These are phyloP conservation scores for Teunomyces barrocoloradensis DNA, from an alignment of 805 yeast species.

Conservation along the genomic window DNA sequence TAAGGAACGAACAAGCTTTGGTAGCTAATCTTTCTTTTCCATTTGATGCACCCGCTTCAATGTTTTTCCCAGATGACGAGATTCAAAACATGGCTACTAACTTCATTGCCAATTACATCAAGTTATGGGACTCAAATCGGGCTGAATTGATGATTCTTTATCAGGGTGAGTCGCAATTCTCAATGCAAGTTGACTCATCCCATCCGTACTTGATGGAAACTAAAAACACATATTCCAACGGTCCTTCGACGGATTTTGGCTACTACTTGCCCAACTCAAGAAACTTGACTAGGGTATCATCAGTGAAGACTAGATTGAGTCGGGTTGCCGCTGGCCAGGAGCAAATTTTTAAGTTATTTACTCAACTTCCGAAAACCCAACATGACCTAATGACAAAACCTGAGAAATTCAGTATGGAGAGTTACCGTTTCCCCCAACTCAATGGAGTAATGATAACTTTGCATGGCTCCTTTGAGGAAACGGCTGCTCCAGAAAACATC, in stretches of 20 bases:
- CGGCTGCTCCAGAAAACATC: slow-evolving; percentile 48
- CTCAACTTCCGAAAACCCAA: slow-evolving; percentile 70
- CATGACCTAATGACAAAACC: slow-evolving; percentile 70
- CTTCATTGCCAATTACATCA: slow-evolving; percentile 72
- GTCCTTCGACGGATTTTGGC: slow-evolving; percentile 45
- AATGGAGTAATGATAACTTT: slow-evolving; percentile 74
- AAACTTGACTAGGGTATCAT: slow-evolving; percentile 64
- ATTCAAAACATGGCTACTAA: slow-evolving; percentile 70
- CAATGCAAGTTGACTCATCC: slow-evolving; percentile 70
- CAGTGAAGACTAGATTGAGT: slow-evolving; percentile 51
- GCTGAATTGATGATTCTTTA: slow-evolving; percentile 68
- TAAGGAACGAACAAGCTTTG: slow-evolving; percentile 71
- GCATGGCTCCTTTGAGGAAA: slow-evolving; percentile 84
- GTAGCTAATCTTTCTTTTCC: slow-evolving; percentile 53
- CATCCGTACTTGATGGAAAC: slow-evolving; percentile 49
- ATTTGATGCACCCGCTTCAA: slow-evolving; percentile 49
- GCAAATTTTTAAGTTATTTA: slow-evolving; percentile 58
- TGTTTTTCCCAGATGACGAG: slow-evolving; percentile 79
- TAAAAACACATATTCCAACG: slow-evolving; percentile 5
- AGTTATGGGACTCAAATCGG: slow-evolving; percentile 81
- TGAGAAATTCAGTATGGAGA: slow-evolving; percentile 69
- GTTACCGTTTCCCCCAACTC: slow-evolving; percentile 66
- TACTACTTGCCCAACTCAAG: slow-evolving; percentile 72
- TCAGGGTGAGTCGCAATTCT: slow-evolving; percentile 81
- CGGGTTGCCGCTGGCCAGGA: slow-evolving; percentile 70